Evolutionary conservation across 768 basidiomycete genomes (phyloP).

Genomic region (Flagelloscypha sp.): DNA sequence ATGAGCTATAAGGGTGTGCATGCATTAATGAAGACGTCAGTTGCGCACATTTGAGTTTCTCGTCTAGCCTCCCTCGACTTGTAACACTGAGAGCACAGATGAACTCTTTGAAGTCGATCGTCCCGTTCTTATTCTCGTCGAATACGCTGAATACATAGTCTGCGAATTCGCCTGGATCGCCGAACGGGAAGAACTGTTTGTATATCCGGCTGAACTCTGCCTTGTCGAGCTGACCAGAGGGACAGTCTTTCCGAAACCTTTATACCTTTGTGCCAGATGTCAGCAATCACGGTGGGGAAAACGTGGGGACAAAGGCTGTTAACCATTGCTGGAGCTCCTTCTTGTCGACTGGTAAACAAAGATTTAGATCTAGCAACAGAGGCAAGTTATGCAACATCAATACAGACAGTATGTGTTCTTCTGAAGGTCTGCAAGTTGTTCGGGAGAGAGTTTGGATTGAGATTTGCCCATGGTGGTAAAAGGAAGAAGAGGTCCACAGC

Average conservation of each 20-base stretch:
- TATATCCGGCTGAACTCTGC: conserved; percentile 95
- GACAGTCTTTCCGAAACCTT: conserved; percentile 99
- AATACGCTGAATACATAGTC: conserved; percentile 99
- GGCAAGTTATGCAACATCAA: too few species aligned
- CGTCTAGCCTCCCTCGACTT: conserved; percentile 85
- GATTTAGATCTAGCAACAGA: conserved; percentile 12
- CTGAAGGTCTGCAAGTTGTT: conserved; percentile 91
- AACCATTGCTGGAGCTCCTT: conserved; percentile 95
- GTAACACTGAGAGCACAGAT: conserved; percentile 97
- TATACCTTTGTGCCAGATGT: conserved; percentile 61
- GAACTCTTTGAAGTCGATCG: conserved; percentile 99
- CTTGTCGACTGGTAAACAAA: conserved; percentile 71
- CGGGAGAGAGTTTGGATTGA: conserved; percentile 89
- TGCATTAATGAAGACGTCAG: conserved; percentile 7
- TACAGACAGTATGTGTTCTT: conserved; percentile 93
- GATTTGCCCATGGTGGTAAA: conserved; percentile 82
- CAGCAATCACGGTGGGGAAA: conserved; percentile 12
- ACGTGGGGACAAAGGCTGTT: conserved; percentile 5
- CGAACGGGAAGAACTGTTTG: conserved; percentile 99
- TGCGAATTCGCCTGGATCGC: conserved; percentile 93
- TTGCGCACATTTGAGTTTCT: conserved; percentile 92
- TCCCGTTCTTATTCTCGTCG: conserved; percentile 90
- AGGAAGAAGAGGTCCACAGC: too few species aligned
- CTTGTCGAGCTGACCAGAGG: conserved; percentile 93
- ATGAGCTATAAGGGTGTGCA: conserved; percentile 11